phyloP scores from a whole-genome alignment of 331 rosid genomes.

The Spiraea crenata region DNA sequence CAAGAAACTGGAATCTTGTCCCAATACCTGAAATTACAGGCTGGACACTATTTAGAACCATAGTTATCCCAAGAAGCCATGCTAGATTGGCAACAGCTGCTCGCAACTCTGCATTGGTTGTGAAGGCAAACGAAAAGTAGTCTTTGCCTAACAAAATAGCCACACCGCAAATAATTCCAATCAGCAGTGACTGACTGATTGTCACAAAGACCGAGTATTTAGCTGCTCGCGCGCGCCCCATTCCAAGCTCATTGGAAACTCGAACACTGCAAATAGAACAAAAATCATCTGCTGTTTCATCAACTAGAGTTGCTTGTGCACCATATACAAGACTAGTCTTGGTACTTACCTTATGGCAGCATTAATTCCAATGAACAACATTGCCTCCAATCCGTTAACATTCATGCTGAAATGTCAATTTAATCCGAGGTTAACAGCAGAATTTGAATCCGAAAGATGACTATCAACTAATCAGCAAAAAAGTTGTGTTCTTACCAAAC shows the following conservation, averaged over 20 bases:
- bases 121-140: constrained; percentile 54
- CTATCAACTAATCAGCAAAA: no score
- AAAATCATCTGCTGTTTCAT: constrained; percentile 6
- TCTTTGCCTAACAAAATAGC: constrained; percentile 44
- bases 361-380: constrained; percentile 86
- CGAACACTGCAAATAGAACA: constrained; percentile 49
- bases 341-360: constrained; percentile 75
- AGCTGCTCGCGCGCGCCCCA: constrained; percentile 65
- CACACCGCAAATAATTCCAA: constrained; percentile 48
- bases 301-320: background rate
- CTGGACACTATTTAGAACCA: constrained; percentile 61
- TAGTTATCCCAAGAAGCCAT: constrained; percentile 57
- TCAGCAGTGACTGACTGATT: constrained; percentile 52
- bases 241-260: constrained; percentile 81
- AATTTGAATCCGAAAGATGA: background rate
- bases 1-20: background rate
- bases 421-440: background rate
- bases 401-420: constrained; percentile 41
- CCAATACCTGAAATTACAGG: constrained; percentile 62
- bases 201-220: constrained; percentile 60
- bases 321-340: background rate
- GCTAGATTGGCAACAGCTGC: constrained; percentile 55
- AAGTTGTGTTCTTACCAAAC: constrained; percentile 57
- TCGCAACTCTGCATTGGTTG: constrained; percentile 44
- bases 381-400: constrained; percentile 63